Percentiles rank a stretch among this genome's conserved stretches.
These are phyloP conservation scores for Pyrenophora teres DNA, from an alignment of 2,329 filamentous ascomycete species.

Conservation along the genomic window DNA sequence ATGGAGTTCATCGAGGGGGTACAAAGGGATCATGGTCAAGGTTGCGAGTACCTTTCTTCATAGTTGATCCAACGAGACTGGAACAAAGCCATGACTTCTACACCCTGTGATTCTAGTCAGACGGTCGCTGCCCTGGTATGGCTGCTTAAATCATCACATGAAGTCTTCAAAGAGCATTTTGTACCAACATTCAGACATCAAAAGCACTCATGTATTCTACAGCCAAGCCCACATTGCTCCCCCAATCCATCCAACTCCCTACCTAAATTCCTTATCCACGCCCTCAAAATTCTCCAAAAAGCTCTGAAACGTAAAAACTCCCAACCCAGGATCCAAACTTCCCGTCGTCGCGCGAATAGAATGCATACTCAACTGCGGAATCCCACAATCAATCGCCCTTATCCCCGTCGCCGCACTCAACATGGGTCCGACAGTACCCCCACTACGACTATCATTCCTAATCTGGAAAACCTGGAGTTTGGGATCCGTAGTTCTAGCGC, in stretches of 20 bases:
- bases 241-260: too few species aligned
- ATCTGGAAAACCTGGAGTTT: slow-evolving; percentile 91
- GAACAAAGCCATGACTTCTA: too few species aligned
- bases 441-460: slow-evolving; percentile 84
- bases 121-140: too few species aligned
- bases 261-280: slow-evolving; percentile 77
- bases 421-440: slow-evolving; percentile 95
- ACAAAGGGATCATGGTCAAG: neutral
- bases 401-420: slow-evolving; percentile 80
- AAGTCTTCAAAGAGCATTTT: too few species aligned
- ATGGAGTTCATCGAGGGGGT: slow-evolving; percentile 11
- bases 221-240: too few species aligned
- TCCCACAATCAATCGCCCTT: slow-evolving; percentile 81
- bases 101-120: too few species aligned
- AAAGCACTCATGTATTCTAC: too few species aligned
- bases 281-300: slow-evolving; percentile 86
- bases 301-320: slow-evolving; percentile 84
- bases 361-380: slow-evolving; percentile 94
- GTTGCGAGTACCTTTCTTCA: slow-evolving; percentile 1
- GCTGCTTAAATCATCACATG: too few species aligned
- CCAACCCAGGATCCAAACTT: slow-evolving; percentile 81
- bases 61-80: slow-evolving; percentile 2
- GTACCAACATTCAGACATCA: too few species aligned
- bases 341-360: slow-evolving; percentile 88
- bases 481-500: slow-evolving; percentile 54